Conservation (phyloP, 1,139 yeast species). For the Candida tunisiensis region DNA sequence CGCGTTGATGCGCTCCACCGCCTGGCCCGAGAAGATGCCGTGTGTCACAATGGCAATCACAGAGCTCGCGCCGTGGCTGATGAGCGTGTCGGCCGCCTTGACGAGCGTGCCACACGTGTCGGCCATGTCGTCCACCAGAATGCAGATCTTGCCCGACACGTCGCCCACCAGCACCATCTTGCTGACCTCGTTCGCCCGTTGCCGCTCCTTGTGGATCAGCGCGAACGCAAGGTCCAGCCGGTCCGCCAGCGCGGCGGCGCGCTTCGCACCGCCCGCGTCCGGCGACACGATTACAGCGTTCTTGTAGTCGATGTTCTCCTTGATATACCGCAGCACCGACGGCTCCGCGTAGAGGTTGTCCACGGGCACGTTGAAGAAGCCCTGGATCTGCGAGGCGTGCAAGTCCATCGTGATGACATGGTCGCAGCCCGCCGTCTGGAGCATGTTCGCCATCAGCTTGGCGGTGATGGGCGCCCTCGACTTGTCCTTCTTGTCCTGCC, state of each 20-base stretch:
- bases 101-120: constrained; percentile 96
- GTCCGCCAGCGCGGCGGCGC: constrained; percentile 94
- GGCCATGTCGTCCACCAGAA: constrained; percentile 95
- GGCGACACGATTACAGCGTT: constrained; percentile 86
- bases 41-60: constrained; percentile 95
- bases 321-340: constrained; percentile 73
- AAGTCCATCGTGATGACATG: constrained; percentile 96
- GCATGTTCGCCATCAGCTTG: constrained; percentile 85
- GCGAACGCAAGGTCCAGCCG: constrained; percentile 87
- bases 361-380: constrained; percentile 90
- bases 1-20: constrained; percentile 66
- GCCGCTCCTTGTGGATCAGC: constrained; percentile 90
- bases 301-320: constrained; percentile 46
- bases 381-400: constrained; percentile 96
- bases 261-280: constrained; percentile 98
- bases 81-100: constrained; percentile 83
- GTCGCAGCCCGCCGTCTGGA: constrained; percentile 91
- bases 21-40: constrained; percentile 82
- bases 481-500: constrained; percentile 95
- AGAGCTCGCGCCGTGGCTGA: constrained; percentile 63
- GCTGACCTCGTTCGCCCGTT: constrained; percentile 85
- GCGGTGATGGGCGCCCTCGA: constrained; percentile 97
- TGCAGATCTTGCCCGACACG: constrained; percentile 71
- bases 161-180: constrained; percentile 96
- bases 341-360: constrained; percentile 96